These are phyloP conservation scores for Aspergillus amoenus DNA, from an alignment of 2,329 filamentous ascomycete species.

Conservation along the genomic window DNA sequence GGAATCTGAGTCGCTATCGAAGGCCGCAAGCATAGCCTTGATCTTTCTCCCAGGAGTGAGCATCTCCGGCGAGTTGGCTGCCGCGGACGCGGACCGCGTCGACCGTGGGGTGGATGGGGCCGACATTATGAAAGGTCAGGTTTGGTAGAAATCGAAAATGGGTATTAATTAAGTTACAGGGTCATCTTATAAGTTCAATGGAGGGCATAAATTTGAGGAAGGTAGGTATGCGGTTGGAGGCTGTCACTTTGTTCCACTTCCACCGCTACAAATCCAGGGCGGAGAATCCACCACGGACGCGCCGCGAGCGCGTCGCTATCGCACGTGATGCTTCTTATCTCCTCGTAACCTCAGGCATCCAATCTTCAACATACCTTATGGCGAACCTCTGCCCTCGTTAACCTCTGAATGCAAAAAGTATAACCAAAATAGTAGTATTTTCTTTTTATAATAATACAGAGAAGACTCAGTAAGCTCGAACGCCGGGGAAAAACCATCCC, in stretches of 20 bases:
- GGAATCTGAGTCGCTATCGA: slow-evolving; percentile 48
- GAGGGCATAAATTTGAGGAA: background rate
- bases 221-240: background rate
- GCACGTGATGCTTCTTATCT: slow-evolving; percentile 14
- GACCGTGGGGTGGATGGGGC: slow-evolving; percentile 33
- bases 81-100: slow-evolving; percentile 32
- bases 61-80: slow-evolving; percentile 31
- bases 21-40: slow-evolving; percentile 50
- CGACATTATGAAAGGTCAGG: slow-evolving; percentile 24
- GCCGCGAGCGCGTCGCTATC: slow-evolving; percentile 20
- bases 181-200: slow-evolving; percentile 3
- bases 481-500: slow-evolving; percentile 19
- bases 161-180: background rate
- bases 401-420: background rate
- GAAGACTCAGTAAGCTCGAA: slow-evolving; percentile 4
- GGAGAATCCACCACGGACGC: slow-evolving; percentile 16
- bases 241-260: background rate
- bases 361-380: background rate
- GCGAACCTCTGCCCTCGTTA: too few species aligned
- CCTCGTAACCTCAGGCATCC: background rate
- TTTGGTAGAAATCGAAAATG: background rate
- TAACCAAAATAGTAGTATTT: slow-evolving; percentile 1
- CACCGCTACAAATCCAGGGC: slow-evolving; percentile 6
- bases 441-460: slow-evolving; percentile 16
- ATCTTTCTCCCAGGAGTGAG: slow-evolving; percentile 50